Percentiles rank a stretch among this genome's conserved stretches.
Evolutionary conservation across 2,329 filamentous ascomycete genomes (phyloP).

Genomic region (Colletotrichum zoysiae): DNA sequence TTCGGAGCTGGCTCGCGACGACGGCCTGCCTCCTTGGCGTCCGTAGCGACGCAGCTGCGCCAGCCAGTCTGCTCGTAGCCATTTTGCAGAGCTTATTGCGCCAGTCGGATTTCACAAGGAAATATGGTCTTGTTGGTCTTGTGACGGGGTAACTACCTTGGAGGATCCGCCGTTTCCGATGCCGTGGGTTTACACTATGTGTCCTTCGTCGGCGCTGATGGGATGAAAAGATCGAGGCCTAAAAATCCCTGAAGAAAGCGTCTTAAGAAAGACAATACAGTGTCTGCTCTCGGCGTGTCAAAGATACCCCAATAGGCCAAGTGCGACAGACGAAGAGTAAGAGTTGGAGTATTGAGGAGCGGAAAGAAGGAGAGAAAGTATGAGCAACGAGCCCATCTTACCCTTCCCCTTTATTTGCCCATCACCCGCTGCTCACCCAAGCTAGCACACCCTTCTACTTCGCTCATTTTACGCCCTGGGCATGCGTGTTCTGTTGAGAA

Average conservation of each 20-base stretch:
- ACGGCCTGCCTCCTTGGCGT: conserved; percentile 19
- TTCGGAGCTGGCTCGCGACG: conserved; percentile 21
- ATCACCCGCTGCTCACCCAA: conserved; percentile 22
- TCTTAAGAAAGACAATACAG: background rate
- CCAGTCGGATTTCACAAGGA: conserved; percentile 27
- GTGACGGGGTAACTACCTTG: background rate
- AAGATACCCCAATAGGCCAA: background rate
- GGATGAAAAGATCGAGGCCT: background rate
- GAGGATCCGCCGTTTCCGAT: conserved; percentile 5
- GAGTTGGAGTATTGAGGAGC: background rate
- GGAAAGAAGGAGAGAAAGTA: conserved; percentile 1
- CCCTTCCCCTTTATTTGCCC: conserved; percentile 32
- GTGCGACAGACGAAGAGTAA: background rate
- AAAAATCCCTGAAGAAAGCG: background rate
- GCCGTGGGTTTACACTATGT: background rate
- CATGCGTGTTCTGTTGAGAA: conserved; percentile 29
- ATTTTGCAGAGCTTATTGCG: conserved; percentile 48
- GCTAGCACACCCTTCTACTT: conserved; percentile 15
- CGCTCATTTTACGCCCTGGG: conserved; percentile 2
- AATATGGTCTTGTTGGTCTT: background rate
- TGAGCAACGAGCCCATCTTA: background rate
- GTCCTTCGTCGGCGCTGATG: background rate
- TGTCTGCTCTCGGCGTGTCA: conserved; percentile 1
- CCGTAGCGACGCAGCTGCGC: conserved; percentile 30
- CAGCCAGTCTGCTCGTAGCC: conserved; percentile 19